A percentile compares a stretch with the other conserved stretches of the same genome.
These are phyloP conservation scores for Aspergillus alliaceus DNA, from an alignment of 2,329 filamentous ascomycete genomes.

Conservation along the genomic window DNA sequence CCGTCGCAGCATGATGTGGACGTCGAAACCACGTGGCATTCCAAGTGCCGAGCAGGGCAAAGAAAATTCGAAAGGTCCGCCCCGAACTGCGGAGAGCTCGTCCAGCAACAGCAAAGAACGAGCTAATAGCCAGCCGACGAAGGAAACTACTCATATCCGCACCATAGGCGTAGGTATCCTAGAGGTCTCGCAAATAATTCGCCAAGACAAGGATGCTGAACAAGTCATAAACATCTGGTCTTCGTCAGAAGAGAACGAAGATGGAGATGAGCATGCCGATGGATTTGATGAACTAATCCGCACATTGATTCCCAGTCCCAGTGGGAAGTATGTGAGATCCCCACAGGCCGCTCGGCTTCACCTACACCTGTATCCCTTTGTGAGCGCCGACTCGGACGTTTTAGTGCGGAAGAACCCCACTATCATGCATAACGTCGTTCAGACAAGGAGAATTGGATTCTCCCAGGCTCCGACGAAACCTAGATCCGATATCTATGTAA, in stretches of 20 bases:
- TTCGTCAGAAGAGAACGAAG: constrained; percentile 55
- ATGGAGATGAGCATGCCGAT: constrained; percentile 59
- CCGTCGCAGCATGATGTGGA: constrained; percentile 48
- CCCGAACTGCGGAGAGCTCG: constrained; percentile 33
- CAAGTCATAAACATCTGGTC: constrained; percentile 78
- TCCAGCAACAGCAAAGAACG: constrained; percentile 30
- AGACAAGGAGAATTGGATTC: constrained; percentile 89
- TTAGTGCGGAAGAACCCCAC: constrained; percentile 88
- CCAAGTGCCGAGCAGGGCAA: constrained; percentile 32
- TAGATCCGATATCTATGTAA: constrained; percentile 93
- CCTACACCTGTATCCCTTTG: constrained; percentile 76
- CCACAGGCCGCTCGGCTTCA: constrained; percentile 73
- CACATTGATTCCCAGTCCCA: constrained; percentile 70
- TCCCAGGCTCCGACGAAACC: constrained; percentile 85
- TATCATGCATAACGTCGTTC: constrained; percentile 74
- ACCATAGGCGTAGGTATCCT: constrained; percentile 76
- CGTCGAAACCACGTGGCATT: constrained; percentile 33
- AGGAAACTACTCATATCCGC: constrained; percentile 55
- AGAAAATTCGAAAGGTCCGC: constrained; percentile 25
- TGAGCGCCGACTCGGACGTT: constrained; percentile 71
- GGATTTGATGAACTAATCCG: constrained; percentile 74
- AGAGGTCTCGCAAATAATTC: constrained; percentile 73
- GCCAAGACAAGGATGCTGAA: constrained; percentile 69
- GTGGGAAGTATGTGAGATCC: constrained; percentile 73
- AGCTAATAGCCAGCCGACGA: constrained; percentile 24